phyloP scores from a whole-genome alignment of 1,139 yeast genomes.

The Saccharomyces hybrid region DNA sequence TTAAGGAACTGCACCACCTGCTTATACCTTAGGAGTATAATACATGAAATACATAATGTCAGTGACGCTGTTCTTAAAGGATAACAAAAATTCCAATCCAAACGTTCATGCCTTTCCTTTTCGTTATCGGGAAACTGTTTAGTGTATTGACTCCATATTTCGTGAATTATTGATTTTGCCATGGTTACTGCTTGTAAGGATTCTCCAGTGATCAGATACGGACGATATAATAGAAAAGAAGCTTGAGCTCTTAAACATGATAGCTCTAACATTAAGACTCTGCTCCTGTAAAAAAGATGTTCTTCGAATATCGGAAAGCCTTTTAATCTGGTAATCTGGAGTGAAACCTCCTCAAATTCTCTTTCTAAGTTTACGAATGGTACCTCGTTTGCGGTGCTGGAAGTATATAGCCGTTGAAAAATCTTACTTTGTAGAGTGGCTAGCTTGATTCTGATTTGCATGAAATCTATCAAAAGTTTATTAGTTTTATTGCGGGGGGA shows the following conservation, averaged over 20 bases:
- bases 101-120: constrained; percentile 2
- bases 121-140: constrained; percentile 3
- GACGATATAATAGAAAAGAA: constrained; percentile 5
- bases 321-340: constrained; percentile 1
- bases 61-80: constrained; percentile 7
- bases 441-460: not conserved
- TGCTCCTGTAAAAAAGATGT: constrained; percentile 3
- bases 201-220: not conserved
- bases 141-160: constrained; percentile 8
- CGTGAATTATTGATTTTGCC: constrained; percentile 5
- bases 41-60: constrained; percentile 4
- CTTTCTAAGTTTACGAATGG: not conserved
- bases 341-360: not conserved
- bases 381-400: not conserved
- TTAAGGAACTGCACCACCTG: not conserved
- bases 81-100: constrained; percentile 8
- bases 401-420: not conserved
- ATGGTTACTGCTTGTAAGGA: constrained; percentile 6
- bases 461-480: not conserved
- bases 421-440: not conserved
- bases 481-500: not conserved
- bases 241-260: constrained; percentile 6
- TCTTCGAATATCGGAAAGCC: constrained; percentile 3
- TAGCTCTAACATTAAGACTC: constrained; percentile 5
- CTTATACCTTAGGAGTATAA: constrained; percentile 3